Conservation (phyloP, 2,329 filamentous ascomycete genomes). For the Claviceps quebecensis region DNA sequence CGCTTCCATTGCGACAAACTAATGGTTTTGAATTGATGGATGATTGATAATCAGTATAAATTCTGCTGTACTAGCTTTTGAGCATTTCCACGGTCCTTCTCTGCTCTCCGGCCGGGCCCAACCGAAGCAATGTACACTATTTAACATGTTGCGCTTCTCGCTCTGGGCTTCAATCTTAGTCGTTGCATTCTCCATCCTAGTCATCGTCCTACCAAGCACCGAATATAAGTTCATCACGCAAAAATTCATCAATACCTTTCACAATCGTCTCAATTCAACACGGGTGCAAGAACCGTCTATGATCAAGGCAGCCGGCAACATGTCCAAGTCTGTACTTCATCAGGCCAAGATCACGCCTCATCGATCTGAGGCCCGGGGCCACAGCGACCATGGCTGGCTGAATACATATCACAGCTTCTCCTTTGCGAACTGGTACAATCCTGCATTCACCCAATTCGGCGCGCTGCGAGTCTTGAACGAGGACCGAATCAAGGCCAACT, state of each 20-base stretch:
- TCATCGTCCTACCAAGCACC: conserved; percentile 13
- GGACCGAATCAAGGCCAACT: conserved; percentile 60
- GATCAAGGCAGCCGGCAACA: conserved; percentile 29
- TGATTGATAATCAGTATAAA: background rate
- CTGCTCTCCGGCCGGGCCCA: conserved; percentile 9
- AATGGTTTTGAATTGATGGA: background rate
- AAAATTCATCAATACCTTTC: conserved; percentile 4
- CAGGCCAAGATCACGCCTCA: conserved; percentile 64
- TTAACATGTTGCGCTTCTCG: conserved; percentile 23
- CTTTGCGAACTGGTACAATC: conserved; percentile 61
- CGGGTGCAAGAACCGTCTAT: conserved; percentile 10
- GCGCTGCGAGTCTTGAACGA: conserved; percentile 77
- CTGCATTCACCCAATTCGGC: conserved; percentile 54
- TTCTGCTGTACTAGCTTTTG: conserved; percentile 5
- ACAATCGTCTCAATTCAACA: background rate
- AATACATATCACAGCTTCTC: conserved; percentile 79
- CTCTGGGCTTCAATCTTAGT: conserved; percentile 21
- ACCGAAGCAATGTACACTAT: conserved; percentile 15
- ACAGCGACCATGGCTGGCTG: conserved; percentile 75
- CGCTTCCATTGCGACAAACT: background rate
- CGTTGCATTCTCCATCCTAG: conserved; percentile 24
- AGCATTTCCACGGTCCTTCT: conserved; percentile 11
- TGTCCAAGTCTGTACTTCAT: conserved; percentile 45
- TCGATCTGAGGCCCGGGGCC: conserved; percentile 56
- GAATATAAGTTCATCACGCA: conserved; percentile 6